Conservation (phyloP, 495 filamentous ascomycete genomes). For the Cercophora samala region DNA sequence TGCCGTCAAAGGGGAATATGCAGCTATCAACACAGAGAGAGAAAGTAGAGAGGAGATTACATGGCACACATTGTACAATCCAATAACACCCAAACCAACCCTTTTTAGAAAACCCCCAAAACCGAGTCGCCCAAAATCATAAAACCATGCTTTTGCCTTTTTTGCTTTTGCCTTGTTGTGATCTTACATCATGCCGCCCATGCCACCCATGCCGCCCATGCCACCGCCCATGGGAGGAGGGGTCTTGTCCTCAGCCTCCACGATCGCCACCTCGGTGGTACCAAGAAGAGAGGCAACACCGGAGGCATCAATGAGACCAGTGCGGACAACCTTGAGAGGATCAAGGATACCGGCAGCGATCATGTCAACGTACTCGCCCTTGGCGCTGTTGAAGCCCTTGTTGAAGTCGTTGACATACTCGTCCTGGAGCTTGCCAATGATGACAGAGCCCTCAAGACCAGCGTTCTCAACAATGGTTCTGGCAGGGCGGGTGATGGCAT, state of each 20-base stretch:
- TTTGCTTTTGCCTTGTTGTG: slow-evolving; percentile 21
- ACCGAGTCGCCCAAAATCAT: slow-evolving; percentile 35
- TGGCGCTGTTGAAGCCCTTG: slow-evolving; percentile 93
- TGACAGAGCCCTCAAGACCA: slow-evolving; percentile 89
- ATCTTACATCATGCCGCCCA: slow-evolving; percentile 54
- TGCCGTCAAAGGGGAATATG: slow-evolving; percentile 24
- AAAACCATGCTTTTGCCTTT: slow-evolving; percentile 10
- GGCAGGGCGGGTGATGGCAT: slow-evolving; percentile 91
- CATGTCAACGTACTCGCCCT: slow-evolving; percentile 98
- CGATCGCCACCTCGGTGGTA: slow-evolving; percentile 96
- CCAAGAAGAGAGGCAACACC: slow-evolving; percentile 96
- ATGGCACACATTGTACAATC: slow-evolving; percentile 33
- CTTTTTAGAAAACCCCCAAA: slow-evolving; percentile 27
- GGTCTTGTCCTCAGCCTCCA: slow-evolving; percentile 93
- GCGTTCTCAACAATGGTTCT: slow-evolving; percentile 97
- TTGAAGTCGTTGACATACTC: slow-evolving; percentile 93
- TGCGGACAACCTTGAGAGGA: slow-evolving; percentile 98
- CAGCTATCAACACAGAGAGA: slow-evolving; percentile 26
- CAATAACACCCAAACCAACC: slow-evolving; percentile 33
- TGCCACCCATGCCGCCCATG: slow-evolving; percentile 60
- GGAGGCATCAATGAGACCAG: slow-evolving; percentile 86
- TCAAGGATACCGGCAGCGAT: slow-evolving; percentile 94
- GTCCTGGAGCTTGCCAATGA: slow-evolving; percentile 97
- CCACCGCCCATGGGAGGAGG: slow-evolving; percentile 52
- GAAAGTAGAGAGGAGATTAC: slow-evolving; percentile 38